Evolutionary conservation across 371 early-diverging fungal genomes (phyloP).

Genomic region (Choanephora cucurbitarum): DNA sequence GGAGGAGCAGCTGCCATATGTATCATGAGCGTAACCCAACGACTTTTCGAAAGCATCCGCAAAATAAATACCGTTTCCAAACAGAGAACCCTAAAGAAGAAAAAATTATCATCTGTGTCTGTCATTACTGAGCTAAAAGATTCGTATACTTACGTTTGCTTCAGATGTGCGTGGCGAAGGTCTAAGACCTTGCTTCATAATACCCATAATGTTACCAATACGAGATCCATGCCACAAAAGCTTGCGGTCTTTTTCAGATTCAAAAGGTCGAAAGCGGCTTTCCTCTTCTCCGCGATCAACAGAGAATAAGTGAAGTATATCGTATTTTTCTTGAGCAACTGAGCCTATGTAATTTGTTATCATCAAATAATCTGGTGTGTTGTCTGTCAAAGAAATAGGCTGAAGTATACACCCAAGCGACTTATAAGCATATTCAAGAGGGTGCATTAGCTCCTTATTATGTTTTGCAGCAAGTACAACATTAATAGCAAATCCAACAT

Average conservation of each 20-base stretch:
- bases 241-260: conserved; percentile 34
- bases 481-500: conserved; percentile 54
- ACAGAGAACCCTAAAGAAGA: conserved; percentile 36
- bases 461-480: conserved; percentile 57
- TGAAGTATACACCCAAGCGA: conserved; percentile 42
- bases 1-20: conserved; percentile 10
- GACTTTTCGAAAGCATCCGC: conserved; percentile 60
- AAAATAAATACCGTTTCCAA: conserved; percentile 65
- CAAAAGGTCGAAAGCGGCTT: conserved; percentile 26
- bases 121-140: not conserved
- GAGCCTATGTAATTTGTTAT: conserved; percentile 47
- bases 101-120: not conserved
- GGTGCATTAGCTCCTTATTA: conserved; percentile 34
- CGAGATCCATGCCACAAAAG: conserved; percentile 57
- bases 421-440: conserved; percentile 55
- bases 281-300: conserved; percentile 36
- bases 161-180: conserved; percentile 28
- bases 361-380: conserved; percentile 32
- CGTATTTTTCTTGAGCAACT: conserved; percentile 28
- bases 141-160: conserved; percentile 26
- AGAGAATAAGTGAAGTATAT: conserved; percentile 43
- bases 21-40: conserved; percentile 34
- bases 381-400: conserved; percentile 12
- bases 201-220: conserved; percentile 47
- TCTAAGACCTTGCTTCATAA: conserved; percentile 51